Base-by-base conservation (phyloP, 495 filamentous ascomycete genomes). In the Penicillium alfredii region DNA sequence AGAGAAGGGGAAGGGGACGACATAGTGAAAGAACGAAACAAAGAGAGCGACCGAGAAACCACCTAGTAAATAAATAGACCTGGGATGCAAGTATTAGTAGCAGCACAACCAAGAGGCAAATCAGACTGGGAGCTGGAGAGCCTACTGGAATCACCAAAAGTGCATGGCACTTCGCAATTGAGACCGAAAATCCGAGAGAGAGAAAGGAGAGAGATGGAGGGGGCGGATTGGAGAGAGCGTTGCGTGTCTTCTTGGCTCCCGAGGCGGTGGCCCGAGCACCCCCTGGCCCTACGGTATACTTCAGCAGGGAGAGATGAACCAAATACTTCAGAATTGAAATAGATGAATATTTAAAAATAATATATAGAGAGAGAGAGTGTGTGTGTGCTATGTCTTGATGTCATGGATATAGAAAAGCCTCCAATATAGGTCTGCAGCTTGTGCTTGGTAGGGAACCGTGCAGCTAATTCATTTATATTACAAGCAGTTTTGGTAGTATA, bases 1-100 rank as follows among this genome's bases (percentile, higher is more conserved):
- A 74, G 62, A 58, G 63, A 61, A 41, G 71, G 42, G 28, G 64
- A 54, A 52, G 68, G 49, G 14, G 61, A 58, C 37, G 61, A 60
- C 64, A 66, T 64, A 40, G 25, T 63, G 43, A 43, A 39, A 42
- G 42, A 18, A 27, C 44, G 47, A 35, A 41, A 44, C 37, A 14
- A 31, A 61, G 56, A 44, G 55, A 59, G 54, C 40, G 55, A 60
- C 58, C 42, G 53, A 47, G 55, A 58, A 53, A 55, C 53, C 38
- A 60, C 50, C 56, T 61, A 59, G n/a, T n/a, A 44, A 51, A 38
- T 46, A 54, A 57, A 57, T 57, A 57, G 53, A 57, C 53, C 55
- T 49, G 35, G 36, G 20, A 10, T 26, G 22, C 27, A n/a, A n/a
- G n/a, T n/a, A 37, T 42, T 18, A 53, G 51, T 30, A 38, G 8